These are phyloP conservation scores for Fusarium denticulatum DNA, from an alignment of 2,329 filamentous ascomycete genomes.

Conservation along the genomic window DNA sequence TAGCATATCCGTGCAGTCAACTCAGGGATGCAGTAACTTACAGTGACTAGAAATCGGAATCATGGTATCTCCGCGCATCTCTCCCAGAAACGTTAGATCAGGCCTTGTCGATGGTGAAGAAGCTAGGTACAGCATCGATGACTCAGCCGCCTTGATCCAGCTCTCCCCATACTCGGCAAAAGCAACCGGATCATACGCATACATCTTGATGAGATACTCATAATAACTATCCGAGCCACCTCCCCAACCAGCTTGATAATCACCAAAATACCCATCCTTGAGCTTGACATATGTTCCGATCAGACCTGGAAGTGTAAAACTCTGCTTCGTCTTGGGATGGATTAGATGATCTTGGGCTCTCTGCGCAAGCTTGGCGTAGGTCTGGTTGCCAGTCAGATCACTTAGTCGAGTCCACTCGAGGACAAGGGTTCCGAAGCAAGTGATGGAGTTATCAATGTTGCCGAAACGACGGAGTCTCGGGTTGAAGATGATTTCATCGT, in stretches of 20 bases:
- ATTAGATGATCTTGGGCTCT: slow-evolving; percentile 22
- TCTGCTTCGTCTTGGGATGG: slow-evolving; percentile 14
- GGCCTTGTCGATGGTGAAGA: slow-evolving; percentile 1
- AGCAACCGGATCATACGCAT: slow-evolving; percentile 23
- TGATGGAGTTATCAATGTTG: slow-evolving; percentile 34
- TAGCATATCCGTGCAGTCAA: background rate
- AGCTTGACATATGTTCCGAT: slow-evolving; percentile 23
- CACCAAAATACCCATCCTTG: slow-evolving; percentile 10
- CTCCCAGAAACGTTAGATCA: slow-evolving; percentile 1
- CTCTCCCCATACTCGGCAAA: slow-evolving; percentile 9
- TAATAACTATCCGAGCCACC: slow-evolving; percentile 37
- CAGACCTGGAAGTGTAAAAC: slow-evolving; percentile 20
- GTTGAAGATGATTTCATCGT: slow-evolving; percentile 35
- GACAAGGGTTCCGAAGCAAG: slow-evolving; percentile 25
- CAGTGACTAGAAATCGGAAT: background rate
- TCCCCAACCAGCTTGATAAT: slow-evolving; percentile 35
- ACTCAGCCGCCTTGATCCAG: slow-evolving; percentile 1
- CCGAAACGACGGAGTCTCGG: background rate
- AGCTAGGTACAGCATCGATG: slow-evolving; percentile 1
- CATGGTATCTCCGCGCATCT: background rate
- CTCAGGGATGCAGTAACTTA: background rate
- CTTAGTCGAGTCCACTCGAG: slow-evolving; percentile 37
- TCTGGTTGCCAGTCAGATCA: slow-evolving; percentile 23
- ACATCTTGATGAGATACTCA: slow-evolving; percentile 39
- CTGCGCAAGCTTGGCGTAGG: slow-evolving; percentile 23